Conservation (phyloP, 2,329 filamentous ascomycete species). For the Fusarium humuli region DNA sequence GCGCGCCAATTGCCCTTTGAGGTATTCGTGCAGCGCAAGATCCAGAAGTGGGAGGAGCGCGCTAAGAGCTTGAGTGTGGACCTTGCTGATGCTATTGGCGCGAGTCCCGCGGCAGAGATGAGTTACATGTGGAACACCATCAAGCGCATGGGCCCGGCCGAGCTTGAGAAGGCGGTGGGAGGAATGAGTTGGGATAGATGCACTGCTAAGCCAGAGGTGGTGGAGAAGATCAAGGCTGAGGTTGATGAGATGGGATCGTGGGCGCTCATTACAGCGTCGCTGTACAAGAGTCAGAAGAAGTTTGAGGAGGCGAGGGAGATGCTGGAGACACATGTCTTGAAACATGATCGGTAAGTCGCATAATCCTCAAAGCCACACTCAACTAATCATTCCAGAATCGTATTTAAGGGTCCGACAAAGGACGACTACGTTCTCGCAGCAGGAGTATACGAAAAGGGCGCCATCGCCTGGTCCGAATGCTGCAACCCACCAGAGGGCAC, state of each 20-base stretch:
- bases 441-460: conserved; percentile 88
- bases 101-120: conserved; percentile 89
- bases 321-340: conserved; percentile 73
- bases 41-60: conserved; percentile 87
- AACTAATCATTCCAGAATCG: conserved; percentile 52
- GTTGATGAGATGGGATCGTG: conserved; percentile 73
- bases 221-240: conserved; percentile 62
- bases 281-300: conserved; percentile 72
- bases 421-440: conserved; percentile 80
- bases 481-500: conserved; percentile 54
- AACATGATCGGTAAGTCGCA: conserved; percentile 67
- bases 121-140: conserved; percentile 92
- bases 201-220: conserved; percentile 57
- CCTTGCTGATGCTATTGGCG: conserved; percentile 82
- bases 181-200: conserved; percentile 75
- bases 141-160: conserved; percentile 77
- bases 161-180: conserved; percentile 72
- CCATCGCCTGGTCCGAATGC: conserved; percentile 80
- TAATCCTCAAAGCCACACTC: rapidly evolving
- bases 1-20: conserved; percentile 91
- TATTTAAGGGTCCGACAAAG: conserved; percentile 69
- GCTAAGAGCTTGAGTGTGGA: conserved; percentile 74
- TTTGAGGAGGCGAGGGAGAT: conserved; percentile 73
- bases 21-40: conserved; percentile 82
- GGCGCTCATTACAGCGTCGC: conserved; percentile 73